Evolutionary conservation across 768 basidiomycete species (phyloP), one percentile per base, ranked within the genome.

Genomic region (Clathrus columnatus): DNA sequence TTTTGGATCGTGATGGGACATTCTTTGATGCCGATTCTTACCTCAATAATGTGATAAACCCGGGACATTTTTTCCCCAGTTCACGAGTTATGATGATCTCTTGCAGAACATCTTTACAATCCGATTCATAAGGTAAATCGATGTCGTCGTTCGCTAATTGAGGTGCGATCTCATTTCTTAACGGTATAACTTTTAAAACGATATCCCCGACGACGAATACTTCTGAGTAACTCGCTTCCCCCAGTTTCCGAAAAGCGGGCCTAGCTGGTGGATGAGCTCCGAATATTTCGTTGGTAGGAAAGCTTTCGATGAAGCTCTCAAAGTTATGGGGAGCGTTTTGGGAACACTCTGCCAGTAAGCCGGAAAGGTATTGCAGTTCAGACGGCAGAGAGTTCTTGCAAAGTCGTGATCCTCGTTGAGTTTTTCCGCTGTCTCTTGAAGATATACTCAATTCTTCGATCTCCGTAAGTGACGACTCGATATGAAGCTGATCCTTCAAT

Each of bases 151-250:
- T 51, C 11, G 56, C 56, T 45, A 49, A 51, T 57, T 41, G 59
- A 56, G 51, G 58, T 50, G 32, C 60, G 44, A 23, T 45, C 62
- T 84, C 82, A 59, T 79, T 73, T 49, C 81, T 75, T 32, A 93
- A 68, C 5, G 91, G 92, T 32, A 94, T 83, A 45, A 96, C 77
- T 72, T 94, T 95, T 60, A 94, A 75, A n/a, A 94, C 92, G 29
- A 94, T 81, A 60, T 87, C 81, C 2, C 86, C 86, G 50, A 93
- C 85, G 7, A 87, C 87, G 67, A 91, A 99, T 26, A 99, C 96
- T 65, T 99, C 96, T 0, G 91, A 95, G 68, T 87, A 99, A 48
- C 88, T 91, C 6, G 96, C 96, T 71, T 99, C 96, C 42, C 95
- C 95, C 46, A 97, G 84, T 69, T 99, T 99, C 61, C 70, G 75